Evolutionary conservation across 192 early-diverging fungal species (phyloP).

Genomic region (Podila horticola): DNA sequence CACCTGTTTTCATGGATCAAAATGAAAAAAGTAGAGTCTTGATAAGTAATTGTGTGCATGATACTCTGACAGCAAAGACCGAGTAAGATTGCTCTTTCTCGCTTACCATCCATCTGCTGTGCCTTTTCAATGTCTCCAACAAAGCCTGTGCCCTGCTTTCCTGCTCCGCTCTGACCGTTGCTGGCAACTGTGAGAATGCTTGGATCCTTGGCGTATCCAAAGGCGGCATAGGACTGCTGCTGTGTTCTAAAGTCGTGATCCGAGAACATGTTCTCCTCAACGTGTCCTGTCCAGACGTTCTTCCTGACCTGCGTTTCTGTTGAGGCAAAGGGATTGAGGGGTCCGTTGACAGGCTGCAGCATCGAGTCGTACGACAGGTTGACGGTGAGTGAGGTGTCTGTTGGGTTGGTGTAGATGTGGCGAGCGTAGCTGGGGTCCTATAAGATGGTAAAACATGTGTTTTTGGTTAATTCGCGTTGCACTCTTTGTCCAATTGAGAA

Average conservation of each 20-base stretch:
- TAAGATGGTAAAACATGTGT: neutral
- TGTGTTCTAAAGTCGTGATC: slow-evolving; percentile 83
- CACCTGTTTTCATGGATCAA: slow-evolving; percentile 15
- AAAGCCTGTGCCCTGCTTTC: slow-evolving; percentile 64
- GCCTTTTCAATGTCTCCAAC: slow-evolving; percentile 73
- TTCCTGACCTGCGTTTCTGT: slow-evolving; percentile 50
- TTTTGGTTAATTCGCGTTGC: neutral
- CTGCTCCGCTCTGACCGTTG: slow-evolving; percentile 54
- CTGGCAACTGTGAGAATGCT: slow-evolving; percentile 51
- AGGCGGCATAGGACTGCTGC: slow-evolving; percentile 84
- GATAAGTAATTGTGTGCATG: too few relatives aligned
- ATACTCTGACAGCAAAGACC: too few relatives aligned
- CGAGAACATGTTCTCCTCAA: slow-evolving; percentile 78
- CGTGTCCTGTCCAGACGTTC: slow-evolving; percentile 77
- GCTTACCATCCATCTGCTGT: slow-evolving; percentile 57
- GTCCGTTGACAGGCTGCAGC: slow-evolving; percentile 60
- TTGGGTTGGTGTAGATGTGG: slow-evolving; percentile 63
- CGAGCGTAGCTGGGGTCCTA: slow-evolving; percentile 52
- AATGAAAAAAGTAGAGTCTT: too few relatives aligned
- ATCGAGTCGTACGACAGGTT: slow-evolving; percentile 71
- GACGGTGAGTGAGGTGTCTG: slow-evolving; percentile 61
- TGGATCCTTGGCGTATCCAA: slow-evolving; percentile 88
- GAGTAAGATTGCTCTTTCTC: too few relatives aligned
- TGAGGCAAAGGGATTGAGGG: slow-evolving; percentile 63
- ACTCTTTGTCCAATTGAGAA: neutral